Base-by-base conservation (phyloP, 495 filamentous ascomycete genomes). In the Xylaria castorea region DNA sequence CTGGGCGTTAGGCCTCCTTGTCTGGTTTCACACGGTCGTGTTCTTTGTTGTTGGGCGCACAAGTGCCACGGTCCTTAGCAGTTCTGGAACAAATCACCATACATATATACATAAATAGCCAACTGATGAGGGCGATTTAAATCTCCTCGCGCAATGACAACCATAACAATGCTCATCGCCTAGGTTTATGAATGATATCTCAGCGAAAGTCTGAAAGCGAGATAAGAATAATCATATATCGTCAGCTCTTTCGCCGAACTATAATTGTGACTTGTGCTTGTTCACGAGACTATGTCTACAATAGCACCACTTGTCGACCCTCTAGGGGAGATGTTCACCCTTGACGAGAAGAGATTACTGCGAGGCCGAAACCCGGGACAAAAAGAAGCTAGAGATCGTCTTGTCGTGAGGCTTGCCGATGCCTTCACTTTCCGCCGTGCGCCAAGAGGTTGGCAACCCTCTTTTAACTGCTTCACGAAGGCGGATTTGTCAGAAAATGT, bases 401-500 rank as follows among this genome's bases (percentile, higher is more conserved):
- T 70, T 22, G 25, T 70, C 12, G 58, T 63, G 44, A 70, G 57
- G n/a, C 68, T 70, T 34, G 68, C 68, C 38, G 68, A 70, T 53
- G 42, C 38, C 68, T 70, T 70, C 11, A 70, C 68, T 22, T 70
- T 70, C 58, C 57, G 57, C 57, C 57, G 68, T 32, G 58, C 42
- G n/a, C 68, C 68, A 12, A 70, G 58, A 53, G 58, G 11, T 20
- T 50, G 44, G 42, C 22, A 70, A 12, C 40, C 57, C 40, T 44
- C 68, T 51, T 51, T 62, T 8, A 58, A 63, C 68, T 63, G 68
- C 68, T 51, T 70, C 27, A 6, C 32, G 55, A 51, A 63, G 42
- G 68, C 57, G 11, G 55, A 8, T 53, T 30, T 70, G 12, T 3
- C 34, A 3, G 57, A 63, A 36, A 18, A 11, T 18, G 18, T 53